A percentile compares a stretch with the other conserved stretches of the same genome.
phyloP scores from a whole-genome alignment of 2,329 filamentous ascomycete species.

The Oidium heveae region DNA sequence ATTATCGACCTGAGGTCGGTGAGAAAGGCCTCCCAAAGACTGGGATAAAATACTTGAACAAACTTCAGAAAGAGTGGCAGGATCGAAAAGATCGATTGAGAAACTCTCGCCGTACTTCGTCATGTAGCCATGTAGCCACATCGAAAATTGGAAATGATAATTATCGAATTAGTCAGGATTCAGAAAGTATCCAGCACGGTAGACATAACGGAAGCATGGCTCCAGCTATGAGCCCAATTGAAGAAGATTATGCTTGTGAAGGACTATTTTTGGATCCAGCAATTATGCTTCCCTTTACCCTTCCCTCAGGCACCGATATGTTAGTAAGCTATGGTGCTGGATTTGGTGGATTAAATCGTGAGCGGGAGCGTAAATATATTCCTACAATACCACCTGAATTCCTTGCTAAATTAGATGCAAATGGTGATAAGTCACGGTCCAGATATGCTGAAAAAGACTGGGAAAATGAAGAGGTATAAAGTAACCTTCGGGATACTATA shows the following conservation, averaged over 20 bases:
- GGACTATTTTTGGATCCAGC: constrained; percentile 68
- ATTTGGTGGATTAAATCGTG: constrained; percentile 75
- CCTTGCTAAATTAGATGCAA: constrained; percentile 52
- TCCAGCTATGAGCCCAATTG: background rate
- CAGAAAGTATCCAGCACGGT: constrained; percentile 15
- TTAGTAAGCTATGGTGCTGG: constrained; percentile 83
- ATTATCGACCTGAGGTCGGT: constrained; percentile 84
- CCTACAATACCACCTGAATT: constrained; percentile 89
- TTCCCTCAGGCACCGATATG: constrained; percentile 95
- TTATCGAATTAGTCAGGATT: constrained; percentile 19
- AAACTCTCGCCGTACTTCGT: constrained; percentile 19
- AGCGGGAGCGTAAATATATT: constrained; percentile 84
- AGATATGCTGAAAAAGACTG: constrained; percentile 39
- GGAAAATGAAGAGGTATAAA: constrained; percentile 31
- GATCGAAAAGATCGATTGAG: constrained; percentile 28
- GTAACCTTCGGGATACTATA: background rate
- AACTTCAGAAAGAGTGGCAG: constrained; percentile 51
- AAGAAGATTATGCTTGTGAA: constrained; percentile 41
- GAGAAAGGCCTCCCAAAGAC: constrained; percentile 79
- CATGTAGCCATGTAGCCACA: constrained; percentile 12
- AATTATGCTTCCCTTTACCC: constrained; percentile 78
- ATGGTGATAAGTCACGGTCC: constrained; percentile 23
- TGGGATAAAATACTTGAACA: constrained; percentile 62
- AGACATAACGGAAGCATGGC: background rate
- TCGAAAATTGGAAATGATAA: constrained; percentile 17